phyloP scores from a whole-genome alignment of 2,329 filamentous ascomycete species.

The Colletotrichum navitas region DNA sequence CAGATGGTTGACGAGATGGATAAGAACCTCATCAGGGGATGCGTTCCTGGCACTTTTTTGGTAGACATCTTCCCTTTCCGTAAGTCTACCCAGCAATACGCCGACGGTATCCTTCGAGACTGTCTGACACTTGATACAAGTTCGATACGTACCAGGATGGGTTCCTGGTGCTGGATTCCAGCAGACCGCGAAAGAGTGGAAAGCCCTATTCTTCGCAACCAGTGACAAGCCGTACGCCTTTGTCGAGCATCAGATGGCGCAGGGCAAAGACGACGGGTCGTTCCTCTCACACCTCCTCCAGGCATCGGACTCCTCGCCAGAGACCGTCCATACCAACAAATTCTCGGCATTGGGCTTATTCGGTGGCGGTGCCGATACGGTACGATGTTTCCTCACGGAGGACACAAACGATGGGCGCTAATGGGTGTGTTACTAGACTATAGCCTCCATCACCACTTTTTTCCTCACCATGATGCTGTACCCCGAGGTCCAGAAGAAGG shows the following conservation, averaged over 20 bases:
- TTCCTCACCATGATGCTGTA: slow-evolving; percentile 61
- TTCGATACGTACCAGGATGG: slow-evolving; percentile 41
- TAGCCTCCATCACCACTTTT: slow-evolving; percentile 55
- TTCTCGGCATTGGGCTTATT: slow-evolving; percentile 38
- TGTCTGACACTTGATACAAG: slow-evolving; percentile 43
- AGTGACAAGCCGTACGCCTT: slow-evolving; percentile 41
- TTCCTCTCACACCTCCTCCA: slow-evolving; percentile 28
- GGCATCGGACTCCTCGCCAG: slow-evolving; percentile 1
- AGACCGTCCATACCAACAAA: slow-evolving; percentile 25
- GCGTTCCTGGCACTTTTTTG: slow-evolving; percentile 40
- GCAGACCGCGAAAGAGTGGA: slow-evolving; percentile 33
- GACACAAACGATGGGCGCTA: background rate
- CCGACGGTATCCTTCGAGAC: too few species aligned
- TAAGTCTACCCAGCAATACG: background rate
- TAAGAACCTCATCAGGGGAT: slow-evolving; percentile 37
- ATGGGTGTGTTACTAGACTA: slow-evolving; percentile 41
- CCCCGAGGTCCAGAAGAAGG: slow-evolving; percentile 59
- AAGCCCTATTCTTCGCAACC: slow-evolving; percentile 12
- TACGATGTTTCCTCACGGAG: background rate
- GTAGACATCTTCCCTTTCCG: slow-evolving; percentile 43
- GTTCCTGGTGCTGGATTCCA: slow-evolving; percentile 42
- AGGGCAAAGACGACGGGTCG: slow-evolving; percentile 31
- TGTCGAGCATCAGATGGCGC: slow-evolving; percentile 45
- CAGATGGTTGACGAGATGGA: slow-evolving; percentile 33
- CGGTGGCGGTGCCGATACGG: slow-evolving; percentile 42